A percentile compares a stretch with the other conserved stretches of the same genome.
Conservation (phyloP, 495 filamentous ascomycete species). For the Daldinia vernicosa region DNA sequence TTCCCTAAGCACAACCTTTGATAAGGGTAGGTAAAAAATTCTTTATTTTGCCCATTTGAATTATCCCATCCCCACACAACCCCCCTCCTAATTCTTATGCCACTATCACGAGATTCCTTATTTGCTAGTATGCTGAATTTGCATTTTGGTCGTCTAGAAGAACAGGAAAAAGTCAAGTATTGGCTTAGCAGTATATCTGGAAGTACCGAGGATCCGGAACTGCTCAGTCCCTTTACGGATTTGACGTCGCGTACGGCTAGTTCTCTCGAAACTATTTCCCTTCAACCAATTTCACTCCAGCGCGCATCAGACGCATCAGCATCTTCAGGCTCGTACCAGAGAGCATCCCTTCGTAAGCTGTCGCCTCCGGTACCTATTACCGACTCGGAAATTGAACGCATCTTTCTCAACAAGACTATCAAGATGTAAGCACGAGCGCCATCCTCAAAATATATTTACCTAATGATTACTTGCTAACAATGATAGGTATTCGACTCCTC, state of each 20-base stretch:
- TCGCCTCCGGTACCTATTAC: background rate
- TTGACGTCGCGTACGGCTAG: background rate
- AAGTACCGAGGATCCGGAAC: constrained; percentile 4
- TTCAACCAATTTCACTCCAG: background rate
- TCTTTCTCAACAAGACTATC: background rate
- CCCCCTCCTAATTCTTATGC: background rate
- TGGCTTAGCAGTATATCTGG: background rate
- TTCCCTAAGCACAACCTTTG: background rate
- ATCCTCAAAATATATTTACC: background rate
- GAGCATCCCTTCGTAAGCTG: background rate
- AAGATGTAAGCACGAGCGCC: constrained; percentile 20
- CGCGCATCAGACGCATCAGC: background rate
- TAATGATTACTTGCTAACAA: constrained; percentile 14
- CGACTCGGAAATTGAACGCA: background rate
- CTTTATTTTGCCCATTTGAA: background rate
- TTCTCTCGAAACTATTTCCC: too few species aligned
- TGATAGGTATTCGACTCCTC: constrained; percentile 5
- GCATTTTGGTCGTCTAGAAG: background rate
- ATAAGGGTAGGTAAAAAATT: background rate
- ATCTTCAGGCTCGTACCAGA: background rate
- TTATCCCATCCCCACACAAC: background rate
- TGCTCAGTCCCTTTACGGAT: constrained; percentile 3
- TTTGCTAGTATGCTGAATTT: background rate
- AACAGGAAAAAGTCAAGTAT: background rate
- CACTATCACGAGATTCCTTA: background rate